Percentiles rank a stretch among this genome's conserved stretches.
These are phyloP conservation scores for Xylariaceae sp. DNA, from an alignment of 2,329 filamentous ascomycete genomes.

Conservation along the genomic window DNA sequence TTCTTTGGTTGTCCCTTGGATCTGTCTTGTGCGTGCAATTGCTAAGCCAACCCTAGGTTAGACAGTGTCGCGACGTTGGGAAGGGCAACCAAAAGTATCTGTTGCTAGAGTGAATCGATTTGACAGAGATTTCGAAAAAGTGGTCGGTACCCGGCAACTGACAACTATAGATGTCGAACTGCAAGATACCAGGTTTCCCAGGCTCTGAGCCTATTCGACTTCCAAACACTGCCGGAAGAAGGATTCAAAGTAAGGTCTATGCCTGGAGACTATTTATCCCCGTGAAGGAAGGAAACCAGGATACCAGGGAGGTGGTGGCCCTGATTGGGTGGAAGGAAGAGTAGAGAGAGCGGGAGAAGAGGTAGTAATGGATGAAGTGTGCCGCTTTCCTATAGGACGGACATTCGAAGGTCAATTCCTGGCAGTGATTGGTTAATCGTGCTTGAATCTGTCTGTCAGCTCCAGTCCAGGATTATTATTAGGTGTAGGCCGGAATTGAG, in stretches of 20 bases:
- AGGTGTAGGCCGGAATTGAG: too few relatives aligned
- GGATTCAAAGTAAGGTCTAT: too few relatives aligned
- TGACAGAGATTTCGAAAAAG: background rate
- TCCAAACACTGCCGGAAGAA: background rate
- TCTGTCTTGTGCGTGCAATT: background rate
- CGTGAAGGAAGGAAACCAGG: background rate
- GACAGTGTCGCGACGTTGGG: background rate
- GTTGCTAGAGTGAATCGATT: background rate
- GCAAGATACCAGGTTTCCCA: background rate
- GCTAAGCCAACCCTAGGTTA: background rate
- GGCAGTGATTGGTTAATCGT: slow-evolving; percentile 4
- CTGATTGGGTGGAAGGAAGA: slow-evolving; percentile 1
- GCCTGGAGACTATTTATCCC: background rate
- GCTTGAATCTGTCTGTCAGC: slow-evolving; percentile 8
- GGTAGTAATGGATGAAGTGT: slow-evolving; percentile 1
- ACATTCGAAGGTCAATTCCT: slow-evolving; percentile 24
- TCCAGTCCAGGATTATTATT: background rate
- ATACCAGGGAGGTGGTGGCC: slow-evolving; percentile 6
- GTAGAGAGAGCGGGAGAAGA: background rate
- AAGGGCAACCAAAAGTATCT: background rate
- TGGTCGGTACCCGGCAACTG: background rate
- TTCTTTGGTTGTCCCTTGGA: slow-evolving; percentile 2
- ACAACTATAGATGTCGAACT: background rate
- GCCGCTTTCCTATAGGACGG: slow-evolving; percentile 27
- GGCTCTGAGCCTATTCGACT: background rate